Evolutionary conservation across 371 early-diverging fungal genomes (phyloP).

Genomic region (Mucor velutinosus): DNA sequence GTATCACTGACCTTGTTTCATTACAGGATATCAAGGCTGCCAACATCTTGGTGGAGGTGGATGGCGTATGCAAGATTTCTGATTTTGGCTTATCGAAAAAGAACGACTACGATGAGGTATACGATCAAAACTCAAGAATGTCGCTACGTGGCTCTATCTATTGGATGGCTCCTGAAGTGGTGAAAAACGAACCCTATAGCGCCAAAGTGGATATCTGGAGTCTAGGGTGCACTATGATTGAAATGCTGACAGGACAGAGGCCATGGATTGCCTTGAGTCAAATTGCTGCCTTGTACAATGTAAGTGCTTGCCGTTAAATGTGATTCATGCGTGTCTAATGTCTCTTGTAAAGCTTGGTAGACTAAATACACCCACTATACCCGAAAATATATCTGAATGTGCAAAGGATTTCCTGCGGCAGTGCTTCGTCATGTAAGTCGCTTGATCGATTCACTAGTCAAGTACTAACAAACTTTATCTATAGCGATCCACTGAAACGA

Average conservation of each 20-base stretch:
- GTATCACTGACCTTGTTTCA: neutral
- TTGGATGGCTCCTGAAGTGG: conserved; percentile 97
- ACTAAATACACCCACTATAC: conserved; percentile 68
- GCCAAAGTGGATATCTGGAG: conserved; percentile 82
- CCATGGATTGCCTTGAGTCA: conserved; percentile 81
- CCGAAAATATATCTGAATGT: conserved; percentile 62
- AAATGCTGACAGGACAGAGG: conserved; percentile 89
- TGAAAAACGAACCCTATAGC: conserved; percentile 75
- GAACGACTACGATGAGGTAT: conserved; percentile 56
- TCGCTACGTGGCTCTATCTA: conserved; percentile 70
- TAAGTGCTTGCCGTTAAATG: conserved; percentile 21
- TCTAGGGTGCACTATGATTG: conserved; percentile 84
- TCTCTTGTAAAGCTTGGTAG: conserved; percentile 41
- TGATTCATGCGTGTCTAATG: neutral
- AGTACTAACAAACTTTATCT: neutral
- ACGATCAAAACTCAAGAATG: conserved; percentile 60
- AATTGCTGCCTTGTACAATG: conserved; percentile 73
- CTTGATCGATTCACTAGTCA: neutral
- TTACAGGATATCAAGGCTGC: conserved; percentile 92
- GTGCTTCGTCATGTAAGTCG: conserved; percentile 67
- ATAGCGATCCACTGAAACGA: conserved; percentile 62
- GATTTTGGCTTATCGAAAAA: conserved; percentile 97
- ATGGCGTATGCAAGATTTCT: conserved; percentile 92
- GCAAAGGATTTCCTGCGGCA: conserved; percentile 65
- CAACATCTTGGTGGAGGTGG: conserved; percentile 85